Conservation (phyloP, 2,329 filamentous ascomycete species). For the Neopestalotiopsis sp. region DNA sequence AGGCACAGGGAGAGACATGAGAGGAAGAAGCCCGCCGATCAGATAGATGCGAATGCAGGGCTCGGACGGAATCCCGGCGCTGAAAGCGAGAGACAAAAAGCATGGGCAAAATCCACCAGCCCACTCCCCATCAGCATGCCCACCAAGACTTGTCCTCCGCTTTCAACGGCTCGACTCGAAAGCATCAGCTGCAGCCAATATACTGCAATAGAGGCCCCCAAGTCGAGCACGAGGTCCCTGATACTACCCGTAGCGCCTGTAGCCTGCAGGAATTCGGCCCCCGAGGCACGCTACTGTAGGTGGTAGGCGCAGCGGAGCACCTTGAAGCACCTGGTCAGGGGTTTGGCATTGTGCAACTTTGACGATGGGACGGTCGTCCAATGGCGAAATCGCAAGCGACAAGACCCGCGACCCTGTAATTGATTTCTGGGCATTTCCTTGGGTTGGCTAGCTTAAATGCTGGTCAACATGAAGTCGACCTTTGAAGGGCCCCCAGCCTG, state of each 20-base stretch:
- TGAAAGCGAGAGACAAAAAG: no score
- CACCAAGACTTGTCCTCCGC: neutral
- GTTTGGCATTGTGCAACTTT: constrained; percentile 16
- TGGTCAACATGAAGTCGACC: neutral
- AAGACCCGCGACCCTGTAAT: neutral
- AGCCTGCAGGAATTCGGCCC: neutral
- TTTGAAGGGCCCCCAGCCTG: neutral
- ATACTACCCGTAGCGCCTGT: neutral
- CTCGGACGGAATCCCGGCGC: no score
- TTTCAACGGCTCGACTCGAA: neutral
- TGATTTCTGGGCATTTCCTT: neutral
- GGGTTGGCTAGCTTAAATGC: no score
- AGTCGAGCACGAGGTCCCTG: neutral
- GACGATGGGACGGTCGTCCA: constrained; percentile 1
- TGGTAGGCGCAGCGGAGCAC: neutral
- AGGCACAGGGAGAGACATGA: neutral
- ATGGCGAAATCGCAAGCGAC: neutral
- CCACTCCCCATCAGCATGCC: neutral
- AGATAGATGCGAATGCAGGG: no score
- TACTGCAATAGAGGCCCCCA: neutral
- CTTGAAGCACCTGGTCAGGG: constrained; percentile 18
- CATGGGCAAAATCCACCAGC: no score
- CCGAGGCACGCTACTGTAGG: neutral
- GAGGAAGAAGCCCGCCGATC: no score
- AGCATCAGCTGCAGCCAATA: constrained; percentile 14